These are phyloP conservation scores for Epichloe elymi DNA, from an alignment of 2,329 filamentous ascomycete genomes.

Conservation along the genomic window DNA sequence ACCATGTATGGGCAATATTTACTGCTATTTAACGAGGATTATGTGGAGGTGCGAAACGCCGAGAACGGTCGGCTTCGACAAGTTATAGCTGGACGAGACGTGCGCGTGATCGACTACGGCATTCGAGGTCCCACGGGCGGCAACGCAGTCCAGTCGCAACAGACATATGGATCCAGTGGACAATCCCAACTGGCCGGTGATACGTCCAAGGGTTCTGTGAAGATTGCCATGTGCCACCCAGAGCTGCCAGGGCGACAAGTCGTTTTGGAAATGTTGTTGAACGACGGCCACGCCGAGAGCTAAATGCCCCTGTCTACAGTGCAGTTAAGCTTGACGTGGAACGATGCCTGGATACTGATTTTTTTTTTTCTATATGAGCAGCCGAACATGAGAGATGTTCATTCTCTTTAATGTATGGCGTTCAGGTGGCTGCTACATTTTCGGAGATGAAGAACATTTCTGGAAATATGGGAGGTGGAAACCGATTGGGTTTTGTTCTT, in stretches of 20 bases:
- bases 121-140: constrained; percentile 47
- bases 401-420: background rate
- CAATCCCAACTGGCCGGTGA: constrained; percentile 24
- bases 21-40: constrained; percentile 87
- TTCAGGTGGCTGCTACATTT: background rate
- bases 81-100: constrained; percentile 84
- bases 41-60: constrained; percentile 92
- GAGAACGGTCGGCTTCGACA: constrained; percentile 89
- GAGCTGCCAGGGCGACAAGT: constrained; percentile 75
- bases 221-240: constrained; percentile 91
- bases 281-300: constrained; percentile 59
- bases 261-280: constrained; percentile 82
- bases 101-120: constrained; percentile 81
- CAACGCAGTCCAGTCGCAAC: constrained; percentile 23
- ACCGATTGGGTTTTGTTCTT: background rate
- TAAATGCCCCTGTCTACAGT: background rate
- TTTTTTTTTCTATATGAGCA: background rate
- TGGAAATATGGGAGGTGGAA: background rate
- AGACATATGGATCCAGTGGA: constrained; percentile 21
- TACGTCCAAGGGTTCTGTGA: constrained; percentile 62
- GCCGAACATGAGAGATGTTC: background rate
- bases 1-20: constrained; percentile 88
- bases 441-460: background rate
- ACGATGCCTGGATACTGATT: background rate
- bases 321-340: background rate